Percentiles rank a stretch among this genome's conserved stretches.
phyloP scores from a whole-genome alignment of 192 early-diverging fungal species.

The Chytriomyces sp. region DNA sequence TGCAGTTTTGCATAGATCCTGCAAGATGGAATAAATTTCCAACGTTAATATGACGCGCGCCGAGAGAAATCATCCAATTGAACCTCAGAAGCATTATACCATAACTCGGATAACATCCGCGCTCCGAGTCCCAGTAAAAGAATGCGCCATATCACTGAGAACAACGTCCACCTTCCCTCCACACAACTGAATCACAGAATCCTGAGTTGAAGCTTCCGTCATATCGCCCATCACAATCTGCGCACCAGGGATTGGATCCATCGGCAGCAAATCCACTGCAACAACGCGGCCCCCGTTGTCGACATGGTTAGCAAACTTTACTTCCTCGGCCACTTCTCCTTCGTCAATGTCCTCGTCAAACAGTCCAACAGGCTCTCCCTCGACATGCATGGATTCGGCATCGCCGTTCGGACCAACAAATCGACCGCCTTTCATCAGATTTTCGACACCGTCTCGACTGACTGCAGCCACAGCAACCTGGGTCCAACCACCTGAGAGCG shows the following conservation, averaged over 20 bases:
- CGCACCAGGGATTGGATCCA: conserved; percentile 70
- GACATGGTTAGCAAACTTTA: not conserved
- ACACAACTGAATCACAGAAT: conserved; percentile 21
- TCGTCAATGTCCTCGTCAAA: not conserved
- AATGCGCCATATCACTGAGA: conserved; percentile 80
- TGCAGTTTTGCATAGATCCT: conserved; percentile 71
- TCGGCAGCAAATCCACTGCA: conserved; percentile 73
- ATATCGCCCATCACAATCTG: conserved; percentile 74
- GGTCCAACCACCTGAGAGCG: conserved; percentile 14
- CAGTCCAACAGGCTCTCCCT: not conserved
- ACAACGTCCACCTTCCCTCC: conserved; percentile 46
- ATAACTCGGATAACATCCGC: conserved; percentile 63
- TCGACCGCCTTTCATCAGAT: conserved; percentile 13
- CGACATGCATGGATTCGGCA: not conserved
- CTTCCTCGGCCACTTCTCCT: not conserved
- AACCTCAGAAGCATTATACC: not conserved
- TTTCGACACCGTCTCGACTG: conserved; percentile 14
- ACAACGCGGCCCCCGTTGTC: conserved; percentile 57
- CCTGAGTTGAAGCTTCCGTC: conserved; percentile 47
- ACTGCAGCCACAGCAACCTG: conserved; percentile 27
- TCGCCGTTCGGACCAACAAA: conserved; percentile 4
- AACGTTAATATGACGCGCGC: too few species aligned
- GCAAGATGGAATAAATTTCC: conserved; percentile 4
- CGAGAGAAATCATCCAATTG: not conserved
- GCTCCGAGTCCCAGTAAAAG: conserved; percentile 72